phyloP scores from a whole-genome alignment of 2,329 filamentous ascomycete species.

The Talaromyces sp. region DNA sequence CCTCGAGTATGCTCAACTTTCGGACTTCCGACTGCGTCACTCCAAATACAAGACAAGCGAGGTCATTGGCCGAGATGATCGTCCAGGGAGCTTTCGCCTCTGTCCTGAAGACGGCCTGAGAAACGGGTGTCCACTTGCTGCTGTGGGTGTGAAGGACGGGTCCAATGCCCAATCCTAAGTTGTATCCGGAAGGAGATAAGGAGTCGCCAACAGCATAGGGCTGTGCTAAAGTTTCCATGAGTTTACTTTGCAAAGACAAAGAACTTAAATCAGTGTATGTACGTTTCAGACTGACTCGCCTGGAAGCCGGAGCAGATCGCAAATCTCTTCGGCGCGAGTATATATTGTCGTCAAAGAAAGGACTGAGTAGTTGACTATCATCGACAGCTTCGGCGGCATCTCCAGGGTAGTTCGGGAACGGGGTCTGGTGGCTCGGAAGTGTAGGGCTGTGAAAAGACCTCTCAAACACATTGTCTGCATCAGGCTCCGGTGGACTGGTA shows the following conservation, averaged over 20 bases:
- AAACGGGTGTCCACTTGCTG: conserved; percentile 82
- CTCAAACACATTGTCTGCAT: conserved; percentile 79
- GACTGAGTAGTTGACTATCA: conserved; percentile 28
- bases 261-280: conserved; percentile 81
- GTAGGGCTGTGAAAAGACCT: conserved; percentile 60
- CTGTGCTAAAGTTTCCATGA: conserved; percentile 79
- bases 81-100: conserved; percentile 88
- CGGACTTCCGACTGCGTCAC: conserved; percentile 93
- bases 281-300: conserved; percentile 70
- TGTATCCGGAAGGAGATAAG: conserved; percentile 35
- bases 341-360: conserved; percentile 30
- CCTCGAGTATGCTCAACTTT: conserved; percentile 90
- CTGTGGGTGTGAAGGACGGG: conserved; percentile 78
- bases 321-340: conserved; percentile 31
- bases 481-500: conserved; percentile 72
- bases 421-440: conserved; percentile 23
- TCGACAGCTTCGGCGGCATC: conserved; percentile 18
- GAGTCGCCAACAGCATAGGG: conserved; percentile 64
- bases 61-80: conserved; percentile 90
- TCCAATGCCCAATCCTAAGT: conserved; percentile 38
- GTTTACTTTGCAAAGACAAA: conserved; percentile 71
- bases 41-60: conserved; percentile 97
- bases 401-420: conserved; percentile 21
- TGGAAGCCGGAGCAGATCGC: conserved; percentile 50
- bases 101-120: conserved; percentile 98